phyloP scores from a whole-genome alignment of 164 flowering plant genomes.

The Saururus chinensis region DNA sequence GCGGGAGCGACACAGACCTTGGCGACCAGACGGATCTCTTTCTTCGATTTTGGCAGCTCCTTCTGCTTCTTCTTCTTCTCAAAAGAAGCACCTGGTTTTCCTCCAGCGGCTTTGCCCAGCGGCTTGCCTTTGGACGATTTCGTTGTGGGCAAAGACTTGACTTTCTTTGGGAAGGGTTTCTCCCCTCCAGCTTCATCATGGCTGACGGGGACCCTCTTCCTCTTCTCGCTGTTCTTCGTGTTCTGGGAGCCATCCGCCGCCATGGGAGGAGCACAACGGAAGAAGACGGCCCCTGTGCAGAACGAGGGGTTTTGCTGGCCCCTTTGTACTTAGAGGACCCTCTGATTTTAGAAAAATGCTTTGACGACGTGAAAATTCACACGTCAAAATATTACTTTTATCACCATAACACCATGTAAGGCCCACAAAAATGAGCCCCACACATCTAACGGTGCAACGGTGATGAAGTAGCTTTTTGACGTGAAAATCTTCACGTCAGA shows the following conservation, averaged over 20 bases:
- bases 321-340: not conserved
- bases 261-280: conserved; percentile 23
- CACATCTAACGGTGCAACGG: no score
- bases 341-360: no score
- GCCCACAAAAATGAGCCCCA: no score
- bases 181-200: conserved; percentile 1
- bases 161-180: conserved; percentile 11
- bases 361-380: no score
- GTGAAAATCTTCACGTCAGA: no score
- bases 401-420: no score
- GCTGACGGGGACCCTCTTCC: conserved; percentile 21
- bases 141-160: not conserved
- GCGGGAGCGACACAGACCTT: conserved; percentile 30
- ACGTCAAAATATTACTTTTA: no score
- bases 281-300: not conserved
- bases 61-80: conserved; percentile 6
- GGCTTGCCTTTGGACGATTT: no score
- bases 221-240: conserved; percentile 21
- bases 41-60: conserved; percentile 23
- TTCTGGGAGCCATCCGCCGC: conserved; percentile 35
- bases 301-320: not conserved
- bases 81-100: not conserved
- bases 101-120: not conserved
- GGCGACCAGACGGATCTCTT: conserved; percentile 42
- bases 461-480: no score